Evolutionary conservation across 1,284 basidiomycete genomes (phyloP).

Genomic region (Fomitopsis schrenkii): DNA sequence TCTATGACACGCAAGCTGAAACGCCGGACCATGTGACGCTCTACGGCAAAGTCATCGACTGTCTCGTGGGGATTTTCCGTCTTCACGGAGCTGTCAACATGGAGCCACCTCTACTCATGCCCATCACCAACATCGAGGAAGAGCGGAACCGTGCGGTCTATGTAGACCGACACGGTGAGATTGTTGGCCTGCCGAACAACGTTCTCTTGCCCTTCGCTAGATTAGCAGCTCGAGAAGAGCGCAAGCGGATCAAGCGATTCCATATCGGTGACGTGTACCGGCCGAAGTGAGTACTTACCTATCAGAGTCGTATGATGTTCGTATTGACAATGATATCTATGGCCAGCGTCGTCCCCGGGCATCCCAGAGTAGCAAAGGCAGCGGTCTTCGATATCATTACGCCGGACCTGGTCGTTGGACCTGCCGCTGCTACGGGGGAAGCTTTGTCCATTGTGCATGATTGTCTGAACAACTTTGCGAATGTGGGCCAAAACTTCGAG

Average conservation of each 20-base stretch:
- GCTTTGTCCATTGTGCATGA: conserved; percentile 63
- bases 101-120: conserved; percentile 81
- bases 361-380: conserved; percentile 66
- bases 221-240: conserved; percentile 70
- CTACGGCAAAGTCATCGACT: conserved; percentile 76
- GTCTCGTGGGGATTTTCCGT: conserved; percentile 74
- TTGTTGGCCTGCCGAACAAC: conserved; percentile 78
- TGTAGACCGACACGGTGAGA: conserved; percentile 80
- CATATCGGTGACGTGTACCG: conserved; percentile 75
- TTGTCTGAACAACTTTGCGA: conserved; percentile 68
- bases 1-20: conserved; percentile 77
- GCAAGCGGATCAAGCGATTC: conserved; percentile 86
- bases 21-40: conserved; percentile 65
- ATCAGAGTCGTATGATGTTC: background rate
- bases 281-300: conserved; percentile 45
- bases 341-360: conserved; percentile 57
- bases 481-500: conserved; percentile 57
- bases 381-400: conserved; percentile 81
- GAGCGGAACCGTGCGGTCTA: conserved; percentile 65
- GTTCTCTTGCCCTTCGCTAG: conserved; percentile 83
- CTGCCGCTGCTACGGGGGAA: conserved; percentile 64
- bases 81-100: conserved; percentile 89
- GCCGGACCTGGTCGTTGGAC: conserved; percentile 57
- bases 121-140: conserved; percentile 58
- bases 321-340: background rate